A percentile compares a stretch with the other conserved stretches of the same genome.
Evolutionary conservation across 805 yeast genomes (phyloP).

Genomic region (Suhomyces sp.): DNA sequence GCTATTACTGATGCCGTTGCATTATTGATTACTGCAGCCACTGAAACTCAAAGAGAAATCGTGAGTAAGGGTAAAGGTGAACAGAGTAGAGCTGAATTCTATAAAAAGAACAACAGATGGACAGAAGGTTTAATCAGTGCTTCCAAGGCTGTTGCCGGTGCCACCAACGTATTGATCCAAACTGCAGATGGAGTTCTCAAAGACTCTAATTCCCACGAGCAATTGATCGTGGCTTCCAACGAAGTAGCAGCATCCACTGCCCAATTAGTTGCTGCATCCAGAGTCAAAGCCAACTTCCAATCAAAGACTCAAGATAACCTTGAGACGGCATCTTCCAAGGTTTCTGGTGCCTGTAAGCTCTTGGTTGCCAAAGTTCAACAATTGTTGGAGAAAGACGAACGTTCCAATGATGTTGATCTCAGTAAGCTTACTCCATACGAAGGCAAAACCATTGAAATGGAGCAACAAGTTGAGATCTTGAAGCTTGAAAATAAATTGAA

Average conservation of each 20-base stretch:
- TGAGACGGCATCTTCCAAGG: slow-evolving; percentile 66
- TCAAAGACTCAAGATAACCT: slow-evolving; percentile 74
- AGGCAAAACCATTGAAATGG: slow-evolving; percentile 84
- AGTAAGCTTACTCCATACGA: slow-evolving; percentile 70
- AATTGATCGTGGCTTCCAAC: slow-evolving; percentile 83
- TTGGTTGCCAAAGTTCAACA: slow-evolving; percentile 69
- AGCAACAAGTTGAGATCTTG: slow-evolving; percentile 86
- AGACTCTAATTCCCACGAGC: slow-evolving; percentile 66
- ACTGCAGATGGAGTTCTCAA: slow-evolving; percentile 84
- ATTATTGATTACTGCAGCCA: slow-evolving; percentile 67
- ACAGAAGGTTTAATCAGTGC: slow-evolving; percentile 91
- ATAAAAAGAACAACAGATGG: slow-evolving; percentile 87
- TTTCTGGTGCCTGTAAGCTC: slow-evolving; percentile 70
- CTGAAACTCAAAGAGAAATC: slow-evolving; percentile 79
- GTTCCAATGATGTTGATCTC: slow-evolving; percentile 53
- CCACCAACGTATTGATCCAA: slow-evolving; percentile 76
- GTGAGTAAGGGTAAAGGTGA: slow-evolving; percentile 68
- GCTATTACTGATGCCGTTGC: slow-evolving; percentile 79
- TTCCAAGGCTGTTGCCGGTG: slow-evolving; percentile 78
- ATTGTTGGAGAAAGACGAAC: slow-evolving; percentile 44
- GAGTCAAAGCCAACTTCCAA: slow-evolving; percentile 76
- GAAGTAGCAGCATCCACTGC: slow-evolving; percentile 93
- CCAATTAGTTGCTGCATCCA: slow-evolving; percentile 86
- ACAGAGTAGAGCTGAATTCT: slow-evolving; percentile 67
- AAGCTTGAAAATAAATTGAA: slow-evolving; percentile 72